phyloP scores from a whole-genome alignment of 108 stramenopile species.

The Stephanodiscus minutulus region DNA sequence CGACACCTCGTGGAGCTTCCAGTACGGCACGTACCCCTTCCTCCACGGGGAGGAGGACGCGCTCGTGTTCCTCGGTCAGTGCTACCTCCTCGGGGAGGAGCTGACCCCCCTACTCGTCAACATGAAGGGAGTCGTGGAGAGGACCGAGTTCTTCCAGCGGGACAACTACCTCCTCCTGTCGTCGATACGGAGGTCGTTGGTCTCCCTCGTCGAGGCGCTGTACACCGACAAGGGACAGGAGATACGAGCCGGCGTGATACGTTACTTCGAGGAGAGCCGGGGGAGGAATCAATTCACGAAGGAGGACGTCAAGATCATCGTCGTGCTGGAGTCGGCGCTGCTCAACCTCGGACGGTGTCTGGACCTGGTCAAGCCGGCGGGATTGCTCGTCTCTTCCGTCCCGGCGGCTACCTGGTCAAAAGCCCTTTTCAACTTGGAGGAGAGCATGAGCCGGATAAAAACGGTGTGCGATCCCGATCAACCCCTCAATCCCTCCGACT shows the following conservation, averaged over 20 bases:
- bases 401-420: conserved; percentile 61
- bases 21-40: conserved; percentile 73
- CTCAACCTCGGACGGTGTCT: conserved; percentile 71
- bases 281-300: conserved; percentile 42
- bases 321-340: conserved; percentile 73
- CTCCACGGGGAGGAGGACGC: conserved; percentile 59
- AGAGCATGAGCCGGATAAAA: conserved; percentile 63
- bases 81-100: conserved; percentile 70
- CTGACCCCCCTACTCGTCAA: conserved; percentile 75
- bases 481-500: conserved; percentile 60
- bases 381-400: conserved; percentile 61
- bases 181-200: conserved; percentile 71
- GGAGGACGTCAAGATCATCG: conserved; percentile 58
- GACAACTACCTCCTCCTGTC: conserved; percentile 77
- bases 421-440: conserved; percentile 62
- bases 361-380: conserved; percentile 81
- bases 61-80: conserved; percentile 70
- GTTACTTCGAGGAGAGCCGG: conserved; percentile 33
- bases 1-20: conserved; percentile 70
- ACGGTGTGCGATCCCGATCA: conserved; percentile 75
- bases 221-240: conserved; percentile 58
- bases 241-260: conserved; percentile 42
- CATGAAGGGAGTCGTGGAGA: conserved; percentile 72
- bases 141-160: conserved; percentile 83
- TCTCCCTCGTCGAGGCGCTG: conserved; percentile 69